Percentiles rank a stretch among this genome's conserved stretches.
Evolutionary conservation across 176 grass and related monocot genomes (phyloP).

Genomic region (Phoenix roebelenii): DNA sequence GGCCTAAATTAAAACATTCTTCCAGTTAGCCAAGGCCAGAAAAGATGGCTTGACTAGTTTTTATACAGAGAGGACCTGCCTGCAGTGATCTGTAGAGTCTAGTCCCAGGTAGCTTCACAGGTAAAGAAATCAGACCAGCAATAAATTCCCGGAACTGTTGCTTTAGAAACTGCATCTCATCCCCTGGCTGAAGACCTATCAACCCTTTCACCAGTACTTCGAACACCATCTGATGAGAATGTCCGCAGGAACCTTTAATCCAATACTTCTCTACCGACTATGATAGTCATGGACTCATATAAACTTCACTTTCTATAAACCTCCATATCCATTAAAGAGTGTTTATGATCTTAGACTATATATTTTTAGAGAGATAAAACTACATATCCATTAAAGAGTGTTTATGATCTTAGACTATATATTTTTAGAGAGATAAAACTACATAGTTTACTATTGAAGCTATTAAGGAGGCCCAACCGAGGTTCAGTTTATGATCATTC

Average conservation of each 20-base stretch:
- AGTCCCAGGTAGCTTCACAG: constrained; percentile 88
- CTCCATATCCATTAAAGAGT: too few species aligned
- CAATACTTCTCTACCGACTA: too few species aligned
- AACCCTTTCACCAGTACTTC: constrained; percentile 70
- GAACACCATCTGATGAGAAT: constrained; percentile 62
- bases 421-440: not conserved
- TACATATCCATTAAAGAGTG: constrained; percentile 6
- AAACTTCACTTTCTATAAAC: too few species aligned
- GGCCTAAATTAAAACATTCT: constrained; percentile 32
- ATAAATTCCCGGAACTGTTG: constrained; percentile 95
- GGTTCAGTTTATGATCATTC: constrained; percentile 30
- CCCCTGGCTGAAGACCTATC: constrained; percentile 74
- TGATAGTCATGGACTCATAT: too few species aligned
- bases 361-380: not conserved
- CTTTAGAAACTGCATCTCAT: constrained; percentile 85
- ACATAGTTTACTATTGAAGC: constrained; percentile 28
- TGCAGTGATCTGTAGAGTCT: constrained; percentile 76
- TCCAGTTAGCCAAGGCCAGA: too few species aligned
- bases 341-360: too few species aligned
- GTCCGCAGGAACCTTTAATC: too few species aligned
- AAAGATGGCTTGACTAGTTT: too few species aligned
- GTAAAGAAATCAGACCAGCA: constrained; percentile 83
- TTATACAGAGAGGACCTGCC: constrained; percentile 20
- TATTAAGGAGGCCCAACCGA: constrained; percentile 29
- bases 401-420: too few species aligned